Percentiles rank a stretch among this genome's conserved stretches.
Conservation (phyloP, 2,329 filamentous ascomycete genomes). For the Xylaria sp. region DNA sequence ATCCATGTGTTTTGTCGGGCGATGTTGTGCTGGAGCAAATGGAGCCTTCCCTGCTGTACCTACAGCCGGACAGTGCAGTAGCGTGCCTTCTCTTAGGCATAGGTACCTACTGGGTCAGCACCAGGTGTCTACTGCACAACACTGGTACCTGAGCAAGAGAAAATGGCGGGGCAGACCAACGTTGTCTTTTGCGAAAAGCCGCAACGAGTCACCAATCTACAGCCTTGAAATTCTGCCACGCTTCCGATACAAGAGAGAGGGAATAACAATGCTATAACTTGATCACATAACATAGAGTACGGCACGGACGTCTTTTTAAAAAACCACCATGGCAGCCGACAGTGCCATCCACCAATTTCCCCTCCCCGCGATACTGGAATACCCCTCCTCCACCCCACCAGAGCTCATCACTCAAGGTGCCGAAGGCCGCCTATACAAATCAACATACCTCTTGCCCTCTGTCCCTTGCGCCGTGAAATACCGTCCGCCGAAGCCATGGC, state of each 20-base stretch:
- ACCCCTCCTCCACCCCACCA: conserved; percentile 69
- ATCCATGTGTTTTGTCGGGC: background rate
- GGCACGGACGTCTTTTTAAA: background rate
- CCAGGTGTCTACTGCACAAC: background rate
- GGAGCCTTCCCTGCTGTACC: background rate
- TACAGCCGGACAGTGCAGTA: background rate
- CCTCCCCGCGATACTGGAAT: conserved; percentile 73
- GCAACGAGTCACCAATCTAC: background rate
- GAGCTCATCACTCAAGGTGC: conserved; percentile 89
- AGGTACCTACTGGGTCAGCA: conserved; percentile 3
- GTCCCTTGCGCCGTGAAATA: conserved; percentile 86
- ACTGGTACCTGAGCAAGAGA: background rate
- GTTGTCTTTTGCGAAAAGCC: conserved; percentile 12
- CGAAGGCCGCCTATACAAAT: conserved; percentile 93
- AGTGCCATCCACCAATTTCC: conserved; percentile 51
- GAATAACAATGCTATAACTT: background rate
- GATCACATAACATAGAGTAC: background rate
- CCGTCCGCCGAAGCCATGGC: conserved; percentile 89
- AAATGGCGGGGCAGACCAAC: conserved; percentile 26
- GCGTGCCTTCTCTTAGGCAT: background rate
- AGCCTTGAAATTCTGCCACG: background rate
- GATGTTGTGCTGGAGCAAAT: background rate
- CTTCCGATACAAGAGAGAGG: background rate
- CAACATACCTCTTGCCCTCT: conserved; percentile 76
- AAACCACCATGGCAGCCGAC: conserved; percentile 31